These are phyloP conservation scores for Pichia gijzeniarum DNA, from an alignment of 805 yeast species.

Conservation along the genomic window DNA sequence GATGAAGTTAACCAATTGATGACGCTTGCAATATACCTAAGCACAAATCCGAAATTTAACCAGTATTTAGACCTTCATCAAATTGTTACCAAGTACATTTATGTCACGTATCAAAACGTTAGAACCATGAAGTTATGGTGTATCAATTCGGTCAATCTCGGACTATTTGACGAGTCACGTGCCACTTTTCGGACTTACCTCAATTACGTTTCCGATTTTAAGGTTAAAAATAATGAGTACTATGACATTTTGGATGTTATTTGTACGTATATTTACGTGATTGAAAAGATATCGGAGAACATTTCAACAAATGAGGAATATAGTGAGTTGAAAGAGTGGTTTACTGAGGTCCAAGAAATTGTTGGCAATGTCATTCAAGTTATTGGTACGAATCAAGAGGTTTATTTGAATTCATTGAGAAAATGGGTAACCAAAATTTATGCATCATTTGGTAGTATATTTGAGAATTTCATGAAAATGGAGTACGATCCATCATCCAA, in stretches of 20 bases:
- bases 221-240: conserved; percentile 30
- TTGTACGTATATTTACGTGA: conserved; percentile 17
- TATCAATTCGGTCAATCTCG: conserved; percentile 22
- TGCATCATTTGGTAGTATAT: conserved; percentile 22
- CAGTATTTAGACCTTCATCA: conserved; percentile 19
- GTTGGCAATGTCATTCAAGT: conserved; percentile 11
- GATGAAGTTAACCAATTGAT: conserved; percentile 29
- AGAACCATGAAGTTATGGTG: conserved; percentile 32
- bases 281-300: conserved; percentile 14
- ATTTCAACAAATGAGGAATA: conserved; percentile 12
- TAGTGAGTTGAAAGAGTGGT: conserved; percentile 18
- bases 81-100: conserved; percentile 30
- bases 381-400: conserved; percentile 7
- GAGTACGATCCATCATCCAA: conserved; percentile 4
- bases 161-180: conserved; percentile 20
- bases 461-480: conserved; percentile 13
- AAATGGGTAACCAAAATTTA: conserved; percentile 21
- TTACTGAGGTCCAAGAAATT: conserved; percentile 8
- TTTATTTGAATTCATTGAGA: conserved; percentile 19
- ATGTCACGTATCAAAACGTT: conserved; percentile 42
- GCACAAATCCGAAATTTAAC: conserved; percentile 7
- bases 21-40: conserved; percentile 22
- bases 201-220: conserved; percentile 35
- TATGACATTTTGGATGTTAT: conserved; percentile 32
- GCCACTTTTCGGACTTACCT: conserved; percentile 36